Evolutionary conservation across 768 basidiomycete genomes (phyloP).

Genomic region (Boletellus sp.): DNA sequence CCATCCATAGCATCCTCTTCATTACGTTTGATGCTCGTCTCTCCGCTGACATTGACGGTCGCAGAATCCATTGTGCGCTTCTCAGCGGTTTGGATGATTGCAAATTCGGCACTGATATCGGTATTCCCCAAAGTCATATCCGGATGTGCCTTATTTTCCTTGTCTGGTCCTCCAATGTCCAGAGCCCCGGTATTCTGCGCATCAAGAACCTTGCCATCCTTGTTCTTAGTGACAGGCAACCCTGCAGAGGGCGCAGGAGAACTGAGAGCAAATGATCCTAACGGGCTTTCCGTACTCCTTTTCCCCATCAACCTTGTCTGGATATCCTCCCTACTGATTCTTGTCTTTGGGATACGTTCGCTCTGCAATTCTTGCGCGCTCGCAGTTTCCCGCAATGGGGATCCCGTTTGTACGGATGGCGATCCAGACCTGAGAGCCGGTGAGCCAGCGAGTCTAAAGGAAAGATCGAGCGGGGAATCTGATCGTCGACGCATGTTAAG

Average conservation of each 20-base stretch:
- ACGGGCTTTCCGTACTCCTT: slow-evolving; percentile 43
- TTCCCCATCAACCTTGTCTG: slow-evolving; percentile 45
- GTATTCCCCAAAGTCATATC: slow-evolving; percentile 36
- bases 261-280: slow-evolving; percentile 19
- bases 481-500: slow-evolving; percentile 18
- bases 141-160: slow-evolving; percentile 33
- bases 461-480: slow-evolving; percentile 20
- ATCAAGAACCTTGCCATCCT: neutral
- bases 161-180: slow-evolving; percentile 6
- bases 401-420: slow-evolving; percentile 22
- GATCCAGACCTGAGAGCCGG: slow-evolving; percentile 20
- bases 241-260: slow-evolving; percentile 7
- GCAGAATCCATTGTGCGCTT: slow-evolving; percentile 32
- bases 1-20: neutral
- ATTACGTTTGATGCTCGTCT: neutral
- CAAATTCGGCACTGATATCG: slow-evolving; percentile 46
- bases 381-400: slow-evolving; percentile 25
- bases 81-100: slow-evolving; percentile 47
- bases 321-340: slow-evolving; percentile 55
- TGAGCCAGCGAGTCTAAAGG: slow-evolving; percentile 17
- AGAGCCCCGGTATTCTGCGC: neutral
- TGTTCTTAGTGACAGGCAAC: neutral
- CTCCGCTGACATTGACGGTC: neutral
- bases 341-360: slow-evolving; percentile 31
- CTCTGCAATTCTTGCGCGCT: slow-evolving; percentile 19